Base-by-base conservation (phyloP, 2,329 filamentous ascomycete genomes). In the Uncinocarpus reesii region DNA sequence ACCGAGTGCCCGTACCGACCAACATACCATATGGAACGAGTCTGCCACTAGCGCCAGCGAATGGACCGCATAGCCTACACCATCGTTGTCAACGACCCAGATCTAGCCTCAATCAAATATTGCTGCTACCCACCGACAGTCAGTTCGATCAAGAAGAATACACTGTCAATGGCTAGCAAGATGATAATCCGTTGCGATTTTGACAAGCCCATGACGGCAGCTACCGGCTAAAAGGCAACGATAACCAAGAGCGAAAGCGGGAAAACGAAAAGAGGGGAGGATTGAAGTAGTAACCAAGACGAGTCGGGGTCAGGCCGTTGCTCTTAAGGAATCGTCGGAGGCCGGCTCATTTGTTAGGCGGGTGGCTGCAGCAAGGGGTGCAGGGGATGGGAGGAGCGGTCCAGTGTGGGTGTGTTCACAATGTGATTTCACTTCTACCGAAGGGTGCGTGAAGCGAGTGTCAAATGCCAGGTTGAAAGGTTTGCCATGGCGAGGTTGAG, bases 31-130 rank as follows among this genome's bases (percentile, higher is more conserved):
- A 70, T 98, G 92, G 67, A 98, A 98, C 52, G 92, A 88, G 71
- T 98, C 92, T 47, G 92, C 92, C 62, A 93, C 88, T 51, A 98
- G 77, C 31, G 92, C 92, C 57, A 98, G 78, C 15, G 92, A 96
- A 62, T 89, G 83, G 52, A 94, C 87, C 54, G 83, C 72, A 72
- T 95, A 86, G 53, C 92, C 76, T 77, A 53, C 34, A 26, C 42
- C 42, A 36, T 13, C 11, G 20, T 60, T 23, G 35, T 42, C 21
- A 40, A 15, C 41, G n/a, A 16, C 10, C 18, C 13, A 23, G 11
- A 20, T 15, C 2, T 7, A 6, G 13, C 6, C 8, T 26, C 26
- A 10, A 26, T 10, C 18, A 42, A n/a, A n/a, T 5, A 10, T 20
- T 23, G 16, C 4, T 2, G 13, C 16, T 18, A 62, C 71, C 29